phyloP scores from a whole-genome alignment of 2,329 filamentous ascomycete genomes.

The Xylaria polymorpha region DNA sequence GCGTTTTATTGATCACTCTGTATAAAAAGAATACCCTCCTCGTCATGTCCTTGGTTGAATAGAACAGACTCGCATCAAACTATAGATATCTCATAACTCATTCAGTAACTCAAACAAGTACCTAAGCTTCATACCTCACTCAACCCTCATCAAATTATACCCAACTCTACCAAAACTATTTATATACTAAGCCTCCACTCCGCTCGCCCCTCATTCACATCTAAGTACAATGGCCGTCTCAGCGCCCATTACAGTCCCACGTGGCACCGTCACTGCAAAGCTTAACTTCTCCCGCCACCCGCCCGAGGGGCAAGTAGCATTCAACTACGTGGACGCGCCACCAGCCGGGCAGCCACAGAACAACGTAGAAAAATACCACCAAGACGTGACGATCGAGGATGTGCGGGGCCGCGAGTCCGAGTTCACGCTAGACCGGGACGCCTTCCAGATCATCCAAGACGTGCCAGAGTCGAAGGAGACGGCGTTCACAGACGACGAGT shows the following conservation, averaged over 20 bases:
- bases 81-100: conserved; percentile 19
- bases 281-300: conserved; percentile 75
- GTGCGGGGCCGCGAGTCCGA: conserved; percentile 75
- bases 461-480: conserved; percentile 67
- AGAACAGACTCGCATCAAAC: conserved; percentile 5
- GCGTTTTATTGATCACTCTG: neutral
- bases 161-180: neutral
- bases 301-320: conserved; percentile 68
- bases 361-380: conserved; percentile 68
- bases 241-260: conserved; percentile 53
- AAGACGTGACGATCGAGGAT: conserved; percentile 73
- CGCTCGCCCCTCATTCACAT: conserved; percentile 23
- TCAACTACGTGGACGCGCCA: conserved; percentile 74
- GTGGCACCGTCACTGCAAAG: conserved; percentile 70
- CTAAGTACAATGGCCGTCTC: conserved; percentile 55
- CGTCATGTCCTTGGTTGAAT: neutral
- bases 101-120: conserved; percentile 1
- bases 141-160: no score
- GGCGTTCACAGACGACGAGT: conserved; percentile 75
- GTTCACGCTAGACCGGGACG: conserved; percentile 77
- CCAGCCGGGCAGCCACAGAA: conserved; percentile 70
- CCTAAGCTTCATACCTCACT: neutral
- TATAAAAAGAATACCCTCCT: conserved; percentile 21
- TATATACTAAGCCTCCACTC: conserved; percentile 1
- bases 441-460: conserved; percentile 74